A percentile compares a stretch with the other conserved stretches of the same genome.
These are phyloP conservation scores for Sarocladium oryzae DNA, from an alignment of 2,329 filamentous ascomycete species.

Conservation along the genomic window DNA sequence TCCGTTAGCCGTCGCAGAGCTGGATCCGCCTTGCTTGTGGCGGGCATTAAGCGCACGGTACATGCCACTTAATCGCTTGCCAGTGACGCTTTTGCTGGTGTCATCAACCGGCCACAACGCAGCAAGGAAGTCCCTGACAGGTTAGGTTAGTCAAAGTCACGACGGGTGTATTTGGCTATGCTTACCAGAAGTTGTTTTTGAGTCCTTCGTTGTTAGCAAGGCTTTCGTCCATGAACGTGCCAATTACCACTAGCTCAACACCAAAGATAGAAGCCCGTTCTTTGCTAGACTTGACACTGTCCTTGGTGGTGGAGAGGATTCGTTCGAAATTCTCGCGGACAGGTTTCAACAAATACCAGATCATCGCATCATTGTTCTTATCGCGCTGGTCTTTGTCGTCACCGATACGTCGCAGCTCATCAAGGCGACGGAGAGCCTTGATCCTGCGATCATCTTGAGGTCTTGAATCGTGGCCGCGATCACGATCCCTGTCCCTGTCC, in stretches of 20 bases:
- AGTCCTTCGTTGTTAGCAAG: constrained; percentile 32
- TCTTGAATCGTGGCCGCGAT: constrained; percentile 20
- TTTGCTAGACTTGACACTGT: constrained; percentile 55
- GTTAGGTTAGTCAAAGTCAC: constrained; percentile 15
- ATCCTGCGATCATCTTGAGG: constrained; percentile 34
- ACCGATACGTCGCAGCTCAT: constrained; percentile 37
- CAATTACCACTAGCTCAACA: constrained; percentile 53
- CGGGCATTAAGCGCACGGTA: constrained; percentile 33
- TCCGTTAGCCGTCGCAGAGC: constrained; percentile 25
- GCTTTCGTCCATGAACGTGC: constrained; percentile 50
- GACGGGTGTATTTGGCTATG: not conserved
- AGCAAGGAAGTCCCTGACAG: constrained; percentile 36
- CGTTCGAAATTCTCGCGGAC: constrained; percentile 53
- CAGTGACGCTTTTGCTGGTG: constrained; percentile 37
- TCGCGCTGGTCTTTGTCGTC: constrained; percentile 44
- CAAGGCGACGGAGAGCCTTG: constrained; percentile 33
- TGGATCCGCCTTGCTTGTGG: constrained; percentile 23
- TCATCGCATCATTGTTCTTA: constrained; percentile 38
- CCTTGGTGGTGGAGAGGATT: constrained; percentile 55
- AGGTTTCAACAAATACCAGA: constrained; percentile 47
- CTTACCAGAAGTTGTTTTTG: constrained; percentile 37
- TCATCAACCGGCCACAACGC: constrained; percentile 41
- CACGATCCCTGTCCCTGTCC: constrained; percentile 19
- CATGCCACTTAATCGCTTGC: constrained; percentile 37
- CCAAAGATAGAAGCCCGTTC: constrained; percentile 56